Conservation (phyloP, 1,139 yeast genomes). For the Tardiomyces digboiensis region DNA sequence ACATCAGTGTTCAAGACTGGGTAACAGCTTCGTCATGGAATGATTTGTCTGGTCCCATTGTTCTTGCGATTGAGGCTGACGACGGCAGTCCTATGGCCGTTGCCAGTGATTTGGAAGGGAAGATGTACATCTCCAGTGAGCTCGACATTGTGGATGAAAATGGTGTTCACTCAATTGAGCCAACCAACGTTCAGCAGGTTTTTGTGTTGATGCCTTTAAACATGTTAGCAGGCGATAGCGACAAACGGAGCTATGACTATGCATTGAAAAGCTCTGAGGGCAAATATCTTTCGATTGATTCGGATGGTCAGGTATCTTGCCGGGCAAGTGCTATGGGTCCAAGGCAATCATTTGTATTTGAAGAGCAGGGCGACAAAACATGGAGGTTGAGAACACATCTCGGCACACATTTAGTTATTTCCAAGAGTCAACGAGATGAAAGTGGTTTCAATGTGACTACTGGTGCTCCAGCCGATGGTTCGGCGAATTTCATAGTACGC, state of each 20-base stretch:
- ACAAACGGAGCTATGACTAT: not conserved
- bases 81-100: too few relatives aligned
- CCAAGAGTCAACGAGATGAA: not conserved
- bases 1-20: too few relatives aligned
- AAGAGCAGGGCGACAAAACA: not conserved
- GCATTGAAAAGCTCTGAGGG: not conserved
- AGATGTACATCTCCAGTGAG: not conserved
- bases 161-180: not conserved
- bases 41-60: too few relatives aligned
- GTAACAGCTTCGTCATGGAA: too few relatives aligned
- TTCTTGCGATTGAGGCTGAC: too few relatives aligned
- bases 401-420: not conserved
- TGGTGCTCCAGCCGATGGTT: not conserved
- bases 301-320: not conserved
- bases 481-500: not conserved
- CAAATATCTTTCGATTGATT: not conserved
- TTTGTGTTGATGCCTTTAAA: not conserved
- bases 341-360: not conserved
- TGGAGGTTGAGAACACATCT: not conserved
- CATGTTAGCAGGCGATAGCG: not conserved
- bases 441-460: not conserved
- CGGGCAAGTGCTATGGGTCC: not conserved
- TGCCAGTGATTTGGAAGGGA: not conserved
- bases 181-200: not conserved
- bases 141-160: not conserved